Evolutionary conservation across 441 rosid species (phyloP), one percentile per base, ranked within the genome.

Genomic region (Theobroma grandiflorum): DNA sequence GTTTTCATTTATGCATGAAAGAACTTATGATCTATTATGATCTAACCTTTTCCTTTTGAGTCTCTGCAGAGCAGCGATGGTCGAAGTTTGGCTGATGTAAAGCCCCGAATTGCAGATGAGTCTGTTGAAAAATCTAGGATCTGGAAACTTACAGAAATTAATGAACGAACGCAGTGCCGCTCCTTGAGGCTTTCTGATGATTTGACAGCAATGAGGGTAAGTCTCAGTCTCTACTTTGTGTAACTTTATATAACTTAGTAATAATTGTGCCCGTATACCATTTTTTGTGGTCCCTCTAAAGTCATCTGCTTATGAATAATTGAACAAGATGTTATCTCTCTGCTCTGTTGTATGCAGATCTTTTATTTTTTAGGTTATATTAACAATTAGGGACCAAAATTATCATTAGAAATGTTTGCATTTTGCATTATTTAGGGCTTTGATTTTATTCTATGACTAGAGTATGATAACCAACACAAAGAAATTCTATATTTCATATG

Each of bases 121-220:
- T 81, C 91, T 3, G 33, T 76, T n/a, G 98, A 92, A 78, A 90
- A 90, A 77, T 85, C 97, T 77, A 88, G 93, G 84, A 88, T 82
- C 67, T 91, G 97, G 99, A 95, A 94, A 84, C 82, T 90, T 72
- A 91, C 91, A 70, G 98, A 92, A 90, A 91, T 95, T 76, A 94
- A 84, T 84, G 93, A 95, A 82, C 80, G 87, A 79, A 90, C 93
- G 47, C 98, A 94, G 75, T 92, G 98, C 76, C 95, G 89, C 57
- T 90, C 99, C 74, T 69, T 93, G 80, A 94, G 88, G 86, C 95
- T 95, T n/a, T 91, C 90, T 26, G 98, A 91, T 78, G 90, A 76
- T 80, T 80, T 89, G 80, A 74, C 91, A 31, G 87, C 94, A 76
- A 86, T 83, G 85, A 91, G 92, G 95, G 98, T 95, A 91, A 78